Evolutionary conservation across 495 filamentous ascomycete species (phyloP).

Genomic region (Aspergillus ellipticus): DNA sequence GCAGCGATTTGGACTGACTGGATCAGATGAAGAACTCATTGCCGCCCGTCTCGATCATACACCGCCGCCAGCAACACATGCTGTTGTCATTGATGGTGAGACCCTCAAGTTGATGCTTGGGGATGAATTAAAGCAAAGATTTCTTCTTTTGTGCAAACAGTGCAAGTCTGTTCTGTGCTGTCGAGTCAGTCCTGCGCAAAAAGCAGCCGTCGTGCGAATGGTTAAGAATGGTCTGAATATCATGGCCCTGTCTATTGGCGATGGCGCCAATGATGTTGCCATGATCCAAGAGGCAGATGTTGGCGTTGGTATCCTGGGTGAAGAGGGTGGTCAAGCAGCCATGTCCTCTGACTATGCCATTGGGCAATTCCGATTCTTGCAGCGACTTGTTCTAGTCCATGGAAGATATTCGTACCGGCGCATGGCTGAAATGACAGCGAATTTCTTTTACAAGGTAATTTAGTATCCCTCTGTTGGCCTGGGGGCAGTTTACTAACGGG

Average conservation of each 20-base stretch:
- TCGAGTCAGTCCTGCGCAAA: slow-evolving; percentile 94
- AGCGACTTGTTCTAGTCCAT: slow-evolving; percentile 89
- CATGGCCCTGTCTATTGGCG: slow-evolving; percentile 94
- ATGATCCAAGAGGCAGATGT: slow-evolving; percentile 99
- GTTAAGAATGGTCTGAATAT: slow-evolving; percentile 92
- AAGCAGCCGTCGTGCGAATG: slow-evolving; percentile 95
- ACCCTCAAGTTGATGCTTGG: slow-evolving; percentile 85
- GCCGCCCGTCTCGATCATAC: slow-evolving; percentile 77
- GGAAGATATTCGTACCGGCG: slow-evolving; percentile 95
- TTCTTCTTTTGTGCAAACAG: slow-evolving; percentile 93
- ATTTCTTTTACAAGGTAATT: slow-evolving; percentile 97
- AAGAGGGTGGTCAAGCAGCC: slow-evolving; percentile 93
- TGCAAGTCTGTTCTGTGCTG: slow-evolving; percentile 97
- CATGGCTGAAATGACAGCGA: slow-evolving; percentile 88
- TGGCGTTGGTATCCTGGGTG: slow-evolving; percentile 96
- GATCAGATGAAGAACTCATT: slow-evolving; percentile 81
- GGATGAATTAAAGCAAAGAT: slow-evolving; percentile 80
- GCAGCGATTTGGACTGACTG: slow-evolving; percentile 70
- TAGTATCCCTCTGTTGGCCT: neutral
- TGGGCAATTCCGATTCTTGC: slow-evolving; percentile 93
- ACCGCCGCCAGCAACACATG: slow-evolving; percentile 82
- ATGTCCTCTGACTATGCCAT: slow-evolving; percentile 99
- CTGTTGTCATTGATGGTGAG: slow-evolving; percentile 96
- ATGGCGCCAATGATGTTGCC: slow-evolving; percentile 98
- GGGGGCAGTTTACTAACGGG: slow-evolving; percentile 13